Evolutionary conservation across 2,329 filamentous ascomycete species (phyloP), one percentile per base, ranked within the genome.

Genomic region (Shiraia sp.): DNA sequence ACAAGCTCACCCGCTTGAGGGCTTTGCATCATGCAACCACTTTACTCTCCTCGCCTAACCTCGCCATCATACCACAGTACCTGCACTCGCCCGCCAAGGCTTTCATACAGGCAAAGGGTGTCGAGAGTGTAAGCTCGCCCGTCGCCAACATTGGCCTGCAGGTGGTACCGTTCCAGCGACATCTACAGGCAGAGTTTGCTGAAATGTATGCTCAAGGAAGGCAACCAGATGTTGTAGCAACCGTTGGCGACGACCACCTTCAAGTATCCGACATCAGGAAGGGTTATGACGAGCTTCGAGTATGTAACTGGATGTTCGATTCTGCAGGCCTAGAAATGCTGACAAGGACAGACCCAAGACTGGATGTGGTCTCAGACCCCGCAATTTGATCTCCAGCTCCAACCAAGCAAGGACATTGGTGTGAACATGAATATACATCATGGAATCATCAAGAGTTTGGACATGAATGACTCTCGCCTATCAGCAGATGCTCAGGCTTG

Each of bases 11-110:
- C 0, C 79, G 88, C 16, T 74, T 82, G 34, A 80, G 92, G 31
- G 86, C 90, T 6, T 76, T 99, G 43, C 93, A 99, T 69, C 93
- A 99, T 69, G 93, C 91, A 6, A 99, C 93, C 0, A 93, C 90
- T 59, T 76, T 99, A 30, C 75, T 97, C 2, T 76, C 79, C 24
- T 91, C 88, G 39, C 86, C 86, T 2, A 88, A 95, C 62, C 74
- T 97, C 29, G 67, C 73, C 22, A 71, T 76, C 28, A 87, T 97
- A 19, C 82, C 84, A 1, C 71, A 78, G 2, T 82, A 92, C 59
- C 70, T 99, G 51, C 79, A 81, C 15, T 90, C 89, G n/a, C 89
- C 90, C 0, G 88, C 87, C 0, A 85, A 84, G 54, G 77, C 78
- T 0, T 91, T 82, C 62, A 85, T 97, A 60, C 82, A 82, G 48